Percentiles rank a stretch among this genome's conserved stretches.
These are phyloP conservation scores for Globisporangium barbulae DNA, from an alignment of 352 stramenopile genomes.

Conservation along the genomic window DNA sequence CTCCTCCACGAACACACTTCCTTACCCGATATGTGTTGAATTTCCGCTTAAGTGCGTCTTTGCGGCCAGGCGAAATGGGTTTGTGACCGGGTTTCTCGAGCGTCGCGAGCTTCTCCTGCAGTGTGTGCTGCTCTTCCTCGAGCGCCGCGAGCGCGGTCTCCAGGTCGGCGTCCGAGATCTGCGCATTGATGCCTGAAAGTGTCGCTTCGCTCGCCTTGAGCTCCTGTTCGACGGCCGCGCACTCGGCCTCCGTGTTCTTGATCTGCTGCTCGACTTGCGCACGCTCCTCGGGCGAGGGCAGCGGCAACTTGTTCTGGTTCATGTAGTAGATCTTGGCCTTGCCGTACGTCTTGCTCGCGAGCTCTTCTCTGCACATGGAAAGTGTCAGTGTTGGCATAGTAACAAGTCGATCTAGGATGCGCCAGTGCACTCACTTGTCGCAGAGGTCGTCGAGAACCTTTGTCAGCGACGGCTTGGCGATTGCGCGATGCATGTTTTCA, in stretches of 20 bases:
- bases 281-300: conserved; percentile 47
- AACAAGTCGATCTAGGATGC: not conserved
- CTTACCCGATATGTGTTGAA: conserved; percentile 64
- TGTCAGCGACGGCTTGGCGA: conserved; percentile 70
- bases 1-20: not conserved
- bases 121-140: conserved; percentile 31
- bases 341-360: conserved; percentile 71
- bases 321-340: conserved; percentile 85
- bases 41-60: conserved; percentile 60
- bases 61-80: conserved; percentile 54
- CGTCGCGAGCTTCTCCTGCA: conserved; percentile 47
- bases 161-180: conserved; percentile 68
- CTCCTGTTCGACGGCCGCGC: conserved; percentile 44
- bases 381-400: not conserved
- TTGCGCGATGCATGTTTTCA: conserved; percentile 74
- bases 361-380: conserved; percentile 35
- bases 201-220: conserved; percentile 46
- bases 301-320: conserved; percentile 67
- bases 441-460: conserved; percentile 73
- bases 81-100: conserved; percentile 37
- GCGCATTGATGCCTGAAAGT: conserved; percentile 43
- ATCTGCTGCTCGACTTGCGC: conserved; percentile 51
- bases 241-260: conserved; percentile 42
- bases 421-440: conserved; percentile 34
- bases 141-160: conserved; percentile 43